Conservation (phyloP, 306 rosid genomes). For the Amphicarpaea edgeworthii region DNA sequence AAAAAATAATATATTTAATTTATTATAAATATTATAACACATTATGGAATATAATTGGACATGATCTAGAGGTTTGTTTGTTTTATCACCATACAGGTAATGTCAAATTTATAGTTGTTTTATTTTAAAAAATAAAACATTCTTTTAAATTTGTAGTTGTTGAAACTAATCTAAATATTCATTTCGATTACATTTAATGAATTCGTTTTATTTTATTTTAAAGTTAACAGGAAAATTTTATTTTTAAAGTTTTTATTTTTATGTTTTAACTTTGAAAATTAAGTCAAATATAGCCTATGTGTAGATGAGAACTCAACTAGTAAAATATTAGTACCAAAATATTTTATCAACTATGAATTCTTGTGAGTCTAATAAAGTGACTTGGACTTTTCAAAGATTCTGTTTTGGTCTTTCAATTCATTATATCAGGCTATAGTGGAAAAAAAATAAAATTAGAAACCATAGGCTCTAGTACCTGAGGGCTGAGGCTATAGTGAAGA, state of each 20-base stretch:
- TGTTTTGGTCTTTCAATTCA: slow-evolving; percentile 5
- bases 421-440: not conserved
- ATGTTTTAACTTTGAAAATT: not conserved
- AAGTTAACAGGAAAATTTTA: not conserved
- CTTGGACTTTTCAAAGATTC: slow-evolving; percentile 35
- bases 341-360: too few relatives aligned
- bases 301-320: not conserved
- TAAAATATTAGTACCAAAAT: not conserved
- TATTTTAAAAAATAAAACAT: too few relatives aligned
- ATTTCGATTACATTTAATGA: not conserved
- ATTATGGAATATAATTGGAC: not conserved
- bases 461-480: too few relatives aligned
- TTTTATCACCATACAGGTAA: not conserved
- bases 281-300: not conserved
- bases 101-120: not conserved
- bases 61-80: not conserved
- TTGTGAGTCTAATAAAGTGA: not conserved
- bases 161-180: not conserved
- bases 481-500: too few relatives aligned
- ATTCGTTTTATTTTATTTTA: not conserved
- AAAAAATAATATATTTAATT: not conserved
- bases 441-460: too few relatives aligned
- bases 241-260: not conserved
- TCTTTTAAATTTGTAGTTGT: too few relatives aligned
- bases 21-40: not conserved